Evolutionary conservation across 805 yeast genomes (phyloP).

Genomic region (Barnettozyma salicaria): DNA sequence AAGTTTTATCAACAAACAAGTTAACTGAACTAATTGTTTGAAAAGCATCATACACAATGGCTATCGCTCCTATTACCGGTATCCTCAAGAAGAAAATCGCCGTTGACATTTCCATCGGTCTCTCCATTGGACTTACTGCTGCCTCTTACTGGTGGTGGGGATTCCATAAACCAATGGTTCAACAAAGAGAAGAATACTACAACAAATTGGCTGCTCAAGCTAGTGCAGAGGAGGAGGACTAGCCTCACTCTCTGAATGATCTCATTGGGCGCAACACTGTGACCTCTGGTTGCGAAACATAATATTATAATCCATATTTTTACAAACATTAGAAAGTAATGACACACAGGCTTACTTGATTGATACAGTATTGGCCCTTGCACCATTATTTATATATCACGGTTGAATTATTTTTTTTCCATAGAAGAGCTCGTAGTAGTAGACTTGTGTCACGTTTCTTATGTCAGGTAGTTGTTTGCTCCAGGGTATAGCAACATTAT

Average conservation of each 20-base stretch:
- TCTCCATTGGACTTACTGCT: slow-evolving; percentile 53
- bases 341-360: no score
- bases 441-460: no score
- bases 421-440: no score
- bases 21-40: no score
- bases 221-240: slow-evolving; percentile 16
- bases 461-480: no score
- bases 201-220: slow-evolving; percentile 23
- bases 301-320: no score
- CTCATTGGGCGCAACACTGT: no score
- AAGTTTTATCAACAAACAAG: background rate
- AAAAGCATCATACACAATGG: no score
- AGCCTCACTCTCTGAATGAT: no score
- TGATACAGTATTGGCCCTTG: background rate
- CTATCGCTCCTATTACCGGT: slow-evolving; percentile 84
- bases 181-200: slow-evolving; percentile 80
- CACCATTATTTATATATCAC: slow-evolving; percentile 7
- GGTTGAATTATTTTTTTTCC: slow-evolving; percentile 3
- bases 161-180: slow-evolving; percentile 67
- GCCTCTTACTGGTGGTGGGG: slow-evolving; percentile 83
- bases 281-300: no score
- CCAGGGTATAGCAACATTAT: no score
- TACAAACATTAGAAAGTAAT: no score
- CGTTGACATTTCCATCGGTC: slow-evolving; percentile 71
- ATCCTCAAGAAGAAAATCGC: slow-evolving; percentile 73